Evolutionary conservation across 208 protist species (phyloP).

Genomic region (Strigomonas culicis): DNA sequence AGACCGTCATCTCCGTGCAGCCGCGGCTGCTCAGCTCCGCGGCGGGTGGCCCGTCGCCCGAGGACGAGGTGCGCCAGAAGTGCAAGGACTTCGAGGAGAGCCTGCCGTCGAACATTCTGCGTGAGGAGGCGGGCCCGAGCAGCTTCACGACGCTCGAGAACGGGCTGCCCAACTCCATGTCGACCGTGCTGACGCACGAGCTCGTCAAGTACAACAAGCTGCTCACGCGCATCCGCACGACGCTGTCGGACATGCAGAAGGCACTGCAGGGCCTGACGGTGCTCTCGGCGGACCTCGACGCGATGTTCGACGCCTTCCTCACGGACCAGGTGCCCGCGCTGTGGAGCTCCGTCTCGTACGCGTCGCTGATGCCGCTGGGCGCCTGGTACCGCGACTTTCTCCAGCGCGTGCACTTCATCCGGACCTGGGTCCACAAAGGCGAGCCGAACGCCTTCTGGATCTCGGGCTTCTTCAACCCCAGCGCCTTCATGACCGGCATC

Average conservation of each 20-base stretch:
- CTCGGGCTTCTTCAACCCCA: conserved; percentile 98
- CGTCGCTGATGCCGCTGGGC: conserved; percentile 96
- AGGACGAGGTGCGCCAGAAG: conserved; percentile 91
- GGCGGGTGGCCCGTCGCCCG: conserved; percentile 39
- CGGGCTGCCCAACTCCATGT: conserved; percentile 94
- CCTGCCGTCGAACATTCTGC: conserved; percentile 58
- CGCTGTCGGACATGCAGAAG: conserved; percentile 91
- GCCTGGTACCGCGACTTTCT: conserved; percentile 96
- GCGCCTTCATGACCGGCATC: conserved; percentile 98
- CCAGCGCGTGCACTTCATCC: conserved; percentile 92
- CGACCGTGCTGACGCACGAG: conserved; percentile 96
- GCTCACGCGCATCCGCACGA: conserved; percentile 81
- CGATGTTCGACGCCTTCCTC: conserved; percentile 95
- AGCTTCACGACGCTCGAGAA: conserved; percentile 90
- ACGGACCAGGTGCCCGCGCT: conserved; percentile 93
- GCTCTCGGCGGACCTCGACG: conserved; percentile 94
- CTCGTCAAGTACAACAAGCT: conserved; percentile 96
- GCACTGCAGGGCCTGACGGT: conserved; percentile 96
- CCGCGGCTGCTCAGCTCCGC: conserved; percentile 53
- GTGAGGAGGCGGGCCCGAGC: conserved; percentile 81
- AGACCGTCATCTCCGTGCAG: conserved; percentile 92
- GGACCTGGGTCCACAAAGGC: conserved; percentile 92
- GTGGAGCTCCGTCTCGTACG: conserved; percentile 93
- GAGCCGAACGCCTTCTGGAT: conserved; percentile 95
- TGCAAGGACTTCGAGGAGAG: conserved; percentile 86